phyloP scores from a whole-genome alignment of 1,284 basidiomycete species.

The Rhodotorula sp. region DNA sequence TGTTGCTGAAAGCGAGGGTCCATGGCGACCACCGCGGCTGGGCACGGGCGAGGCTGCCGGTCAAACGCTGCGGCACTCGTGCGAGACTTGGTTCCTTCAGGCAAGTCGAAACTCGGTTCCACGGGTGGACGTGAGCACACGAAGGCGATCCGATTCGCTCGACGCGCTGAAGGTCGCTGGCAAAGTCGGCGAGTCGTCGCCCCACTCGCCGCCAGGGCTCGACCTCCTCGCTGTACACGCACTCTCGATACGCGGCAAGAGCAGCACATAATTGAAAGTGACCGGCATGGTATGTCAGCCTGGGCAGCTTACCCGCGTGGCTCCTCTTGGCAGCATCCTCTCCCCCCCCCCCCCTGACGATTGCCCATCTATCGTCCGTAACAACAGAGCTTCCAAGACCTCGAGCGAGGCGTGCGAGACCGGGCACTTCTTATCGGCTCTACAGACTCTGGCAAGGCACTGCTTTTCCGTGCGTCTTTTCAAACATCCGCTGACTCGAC shows the following conservation, averaged over 20 bases:
- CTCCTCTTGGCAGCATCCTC: not conserved
- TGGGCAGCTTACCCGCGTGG: too few species aligned
- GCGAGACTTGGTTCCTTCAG: not conserved
- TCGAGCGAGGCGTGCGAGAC: conserved; percentile 36
- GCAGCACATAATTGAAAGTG: too few species aligned
- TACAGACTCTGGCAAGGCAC: conserved; percentile 7
- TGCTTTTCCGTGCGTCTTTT: conserved; percentile 1
- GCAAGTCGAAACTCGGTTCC: not conserved
- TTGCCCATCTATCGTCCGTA: not conserved
- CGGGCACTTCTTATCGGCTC: conserved; percentile 15
- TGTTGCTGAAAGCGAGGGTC: conserved; percentile 7
- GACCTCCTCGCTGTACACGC: too few species aligned
- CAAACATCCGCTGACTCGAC: not conserved
- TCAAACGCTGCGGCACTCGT: not conserved
- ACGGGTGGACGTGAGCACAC: too few species aligned
- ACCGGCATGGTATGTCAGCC: not conserved
- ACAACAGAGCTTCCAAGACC: conserved; percentile 34
- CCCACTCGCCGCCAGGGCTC: too few species aligned
- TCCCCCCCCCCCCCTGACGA: not conserved
- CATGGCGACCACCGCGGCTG: not conserved
- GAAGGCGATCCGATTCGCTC: too few species aligned
- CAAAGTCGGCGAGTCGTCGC: too few species aligned
- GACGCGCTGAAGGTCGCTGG: too few species aligned
- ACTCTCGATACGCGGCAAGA: too few species aligned
- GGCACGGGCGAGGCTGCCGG: too few species aligned